Evolutionary conservation across 768 basidiomycete species (phyloP), one percentile per base, ranked within the genome.

Genomic region (Podaxis rugospora): DNA sequence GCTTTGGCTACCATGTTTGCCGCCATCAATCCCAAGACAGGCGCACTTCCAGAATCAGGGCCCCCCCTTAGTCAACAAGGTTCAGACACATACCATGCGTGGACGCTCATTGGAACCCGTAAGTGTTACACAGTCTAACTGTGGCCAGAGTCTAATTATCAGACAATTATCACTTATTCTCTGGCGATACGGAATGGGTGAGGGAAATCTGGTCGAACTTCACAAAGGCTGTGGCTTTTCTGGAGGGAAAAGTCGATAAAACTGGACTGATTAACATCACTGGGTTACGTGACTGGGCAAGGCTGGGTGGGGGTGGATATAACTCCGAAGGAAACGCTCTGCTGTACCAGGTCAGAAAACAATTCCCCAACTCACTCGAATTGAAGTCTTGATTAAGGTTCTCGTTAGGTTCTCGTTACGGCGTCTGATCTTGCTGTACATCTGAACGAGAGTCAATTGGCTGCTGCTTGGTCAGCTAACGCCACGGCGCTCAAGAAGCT

Each of bases 31-130:
- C 78, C 83, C 0, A 65, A 28, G 14, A 85, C 83, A 0, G 84
- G 85, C 5, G 83, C 83, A 0, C 73, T 85, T 0, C 83, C 83
- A 1, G 82, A 84, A 64, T 83, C 83, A 1, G 83, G 72, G 32
- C 83, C 73, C 54, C 82, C 74, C 51, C 69, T 78, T 53, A 83
- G 74, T 63, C 77, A 75, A 68, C 74, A 69, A 61, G 80, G 75
- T 58, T 77, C 75, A 2, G 81, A 82, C 64, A 85, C 84, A 0
- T 86, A 86, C 63, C 83, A 85, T 66, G 76, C 75, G 21, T 85
- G 83, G 83, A 85, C 84, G 16, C 72, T 86, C 25, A 81, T 86
- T 62, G 84, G 84, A n/a, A 79, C 78, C 11, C 70, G 79, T 80
- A 62, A 63, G 76, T 68, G 11, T 25, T 25, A n/a, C 40, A 42